Evolutionary conservation across 2,329 filamentous ascomycete genomes (phyloP).

Genomic region (Fusarium virguliforme): DNA sequence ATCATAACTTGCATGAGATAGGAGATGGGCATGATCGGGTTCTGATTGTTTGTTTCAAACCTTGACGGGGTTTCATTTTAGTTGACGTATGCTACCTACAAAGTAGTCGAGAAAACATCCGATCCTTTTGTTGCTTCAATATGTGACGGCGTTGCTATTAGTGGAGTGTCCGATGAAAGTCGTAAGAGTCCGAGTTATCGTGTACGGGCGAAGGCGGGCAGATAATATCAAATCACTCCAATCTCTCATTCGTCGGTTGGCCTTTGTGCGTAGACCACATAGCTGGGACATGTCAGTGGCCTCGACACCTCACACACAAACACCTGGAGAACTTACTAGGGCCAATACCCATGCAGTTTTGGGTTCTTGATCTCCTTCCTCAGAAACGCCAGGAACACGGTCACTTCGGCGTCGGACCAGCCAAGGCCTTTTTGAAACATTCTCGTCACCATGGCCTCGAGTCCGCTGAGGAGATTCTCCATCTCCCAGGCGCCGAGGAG

Average conservation of each 20-base stretch:
- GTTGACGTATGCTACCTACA: background rate
- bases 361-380: slow-evolving; percentile 47
- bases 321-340: slow-evolving; percentile 36
- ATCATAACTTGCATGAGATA: background rate
- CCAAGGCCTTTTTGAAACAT: slow-evolving; percentile 53
- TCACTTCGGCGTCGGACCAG: slow-evolving; percentile 43
- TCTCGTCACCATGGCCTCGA: slow-evolving; percentile 53
- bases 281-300: background rate
- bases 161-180: background rate
- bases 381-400: slow-evolving; percentile 43
- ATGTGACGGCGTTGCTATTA: background rate
- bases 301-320: background rate
- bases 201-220: background rate
- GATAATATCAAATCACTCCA: background rate
- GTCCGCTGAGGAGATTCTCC: slow-evolving; percentile 44
- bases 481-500: slow-evolving; percentile 60
- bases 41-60: background rate
- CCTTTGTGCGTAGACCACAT: slow-evolving; percentile 30
- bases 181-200: background rate
- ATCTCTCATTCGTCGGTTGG: slow-evolving; percentile 6
- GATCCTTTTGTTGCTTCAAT: background rate
- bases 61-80: background rate
- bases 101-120: background rate
- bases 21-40: background rate
- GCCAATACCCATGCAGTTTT: slow-evolving; percentile 46